Percentiles rank a stretch among this genome's conserved stretches.
These are phyloP conservation scores for Trichophyton simii DNA, from an alignment of 2,329 filamentous ascomycete species.

Conservation along the genomic window DNA sequence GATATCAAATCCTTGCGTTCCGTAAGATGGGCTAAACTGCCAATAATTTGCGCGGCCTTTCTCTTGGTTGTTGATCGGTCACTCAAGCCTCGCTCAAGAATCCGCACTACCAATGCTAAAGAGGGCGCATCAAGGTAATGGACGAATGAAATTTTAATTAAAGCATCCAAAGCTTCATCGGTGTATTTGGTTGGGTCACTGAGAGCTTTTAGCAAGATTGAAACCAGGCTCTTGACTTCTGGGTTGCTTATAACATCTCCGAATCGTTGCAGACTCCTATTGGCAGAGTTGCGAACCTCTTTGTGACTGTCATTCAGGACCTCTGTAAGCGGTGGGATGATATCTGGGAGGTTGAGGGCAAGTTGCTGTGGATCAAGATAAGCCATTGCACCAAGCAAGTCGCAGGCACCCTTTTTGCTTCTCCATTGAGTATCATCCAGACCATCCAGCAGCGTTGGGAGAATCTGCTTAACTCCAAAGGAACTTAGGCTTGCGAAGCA, in stretches of 20 bases:
- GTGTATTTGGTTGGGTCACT: slow-evolving; percentile 97
- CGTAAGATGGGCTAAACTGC: slow-evolving; percentile 89
- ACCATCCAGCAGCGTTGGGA: slow-evolving; percentile 81
- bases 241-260: slow-evolving; percentile 98
- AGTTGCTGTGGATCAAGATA: slow-evolving; percentile 94
- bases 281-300: slow-evolving; percentile 82
- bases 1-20: slow-evolving; percentile 87
- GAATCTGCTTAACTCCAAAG: slow-evolving; percentile 86
- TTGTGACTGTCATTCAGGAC: slow-evolving; percentile 98
- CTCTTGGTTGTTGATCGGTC: slow-evolving; percentile 91
- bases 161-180: slow-evolving; percentile 78
- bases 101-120: slow-evolving; percentile 83
- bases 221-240: slow-evolving; percentile 85
- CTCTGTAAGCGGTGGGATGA: slow-evolving; percentile 86
- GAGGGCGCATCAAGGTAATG: slow-evolving; percentile 98
- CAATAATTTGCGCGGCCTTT: slow-evolving; percentile 94
- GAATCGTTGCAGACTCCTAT: slow-evolving; percentile 92
- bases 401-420: slow-evolving; percentile 95
- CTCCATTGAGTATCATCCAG: slow-evolving; percentile 94
- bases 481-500: slow-evolving; percentile 90
- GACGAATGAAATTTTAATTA: slow-evolving; percentile 97
- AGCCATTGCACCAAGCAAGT: slow-evolving; percentile 93
- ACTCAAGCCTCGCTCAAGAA: slow-evolving; percentile 79
- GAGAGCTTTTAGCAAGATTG: slow-evolving; percentile 84
- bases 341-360: slow-evolving; percentile 81